Percentiles rank a stretch among this genome's conserved stretches.
phyloP scores from a whole-genome alignment of 1,284 basidiomycete species.

The Cryptococcus sp. region DNA sequence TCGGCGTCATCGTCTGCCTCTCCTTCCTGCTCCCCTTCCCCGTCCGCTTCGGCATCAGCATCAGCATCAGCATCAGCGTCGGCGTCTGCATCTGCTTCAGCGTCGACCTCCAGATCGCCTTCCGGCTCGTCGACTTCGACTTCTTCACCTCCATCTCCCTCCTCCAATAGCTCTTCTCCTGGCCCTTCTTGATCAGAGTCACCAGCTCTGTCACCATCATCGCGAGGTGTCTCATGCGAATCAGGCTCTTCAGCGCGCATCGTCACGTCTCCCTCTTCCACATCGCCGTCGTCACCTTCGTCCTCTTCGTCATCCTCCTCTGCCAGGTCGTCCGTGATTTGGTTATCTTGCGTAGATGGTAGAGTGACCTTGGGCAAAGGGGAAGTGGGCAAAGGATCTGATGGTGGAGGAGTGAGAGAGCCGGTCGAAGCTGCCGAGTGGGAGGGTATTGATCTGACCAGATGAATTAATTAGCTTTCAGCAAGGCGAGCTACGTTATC shows the following conservation, averaged over 20 bases:
- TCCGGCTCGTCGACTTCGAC: slow-evolving; percentile 4
- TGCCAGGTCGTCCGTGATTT: not conserved
- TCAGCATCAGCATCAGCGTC: slow-evolving; percentile 10
- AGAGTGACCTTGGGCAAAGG: slow-evolving; percentile 3
- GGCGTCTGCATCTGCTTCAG: slow-evolving; percentile 2
- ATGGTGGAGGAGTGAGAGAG: slow-evolving; percentile 20
- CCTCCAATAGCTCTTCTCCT: not conserved
- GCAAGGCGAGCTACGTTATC: not conserved
- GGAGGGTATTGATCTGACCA: not conserved
- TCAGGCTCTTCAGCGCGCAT: slow-evolving; percentile 12
- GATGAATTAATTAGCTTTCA: not conserved
- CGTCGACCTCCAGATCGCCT: slow-evolving; percentile 9
- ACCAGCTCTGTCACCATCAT: not conserved
- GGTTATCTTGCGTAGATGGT: not conserved
- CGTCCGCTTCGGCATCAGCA: slow-evolving; percentile 6
- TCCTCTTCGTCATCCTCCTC: not conserved
- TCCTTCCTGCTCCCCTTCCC: slow-evolving; percentile 1
- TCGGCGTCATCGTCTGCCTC: slow-evolving; percentile 10
- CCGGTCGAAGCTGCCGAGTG: slow-evolving; percentile 15
- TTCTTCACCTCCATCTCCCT: not conserved
- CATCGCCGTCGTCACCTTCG: slow-evolving; percentile 2
- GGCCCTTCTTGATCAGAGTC: not conserved
- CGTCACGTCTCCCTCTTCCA: slow-evolving; percentile 17
- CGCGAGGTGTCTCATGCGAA: not conserved
- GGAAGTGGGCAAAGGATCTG: slow-evolving; percentile 12